Evolutionary conservation across 441 rosid genomes (phyloP).

Genomic region (Populus trichocarpa): DNA sequence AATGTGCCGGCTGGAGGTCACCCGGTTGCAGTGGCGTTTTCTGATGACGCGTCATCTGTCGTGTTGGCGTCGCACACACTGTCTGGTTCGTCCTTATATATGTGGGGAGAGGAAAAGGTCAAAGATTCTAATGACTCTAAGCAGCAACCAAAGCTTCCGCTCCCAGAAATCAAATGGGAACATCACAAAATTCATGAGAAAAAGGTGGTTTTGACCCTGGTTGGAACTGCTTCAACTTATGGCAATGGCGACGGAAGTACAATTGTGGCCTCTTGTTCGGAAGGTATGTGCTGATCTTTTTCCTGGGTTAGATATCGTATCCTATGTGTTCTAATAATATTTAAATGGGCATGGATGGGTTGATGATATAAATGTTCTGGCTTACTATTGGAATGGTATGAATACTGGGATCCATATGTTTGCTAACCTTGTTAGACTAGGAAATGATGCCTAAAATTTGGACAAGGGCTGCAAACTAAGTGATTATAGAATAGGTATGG

Average conservation of each 20-base stretch:
- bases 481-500: background rate
- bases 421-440: background rate
- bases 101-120: conserved; percentile 86
- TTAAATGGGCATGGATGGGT: background rate
- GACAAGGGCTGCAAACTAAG: background rate
- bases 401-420: background rate
- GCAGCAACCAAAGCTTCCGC: conserved; percentile 79
- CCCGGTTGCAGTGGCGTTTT: conserved; percentile 70
- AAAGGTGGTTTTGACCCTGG: conserved; percentile 56
- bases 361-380: background rate
- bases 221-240: conserved; percentile 72
- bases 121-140: conserved; percentile 45
- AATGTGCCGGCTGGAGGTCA: conserved; percentile 87
- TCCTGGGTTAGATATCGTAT: background rate
- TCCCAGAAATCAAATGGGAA: conserved; percentile 86
- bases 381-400: background rate
- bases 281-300: conserved; percentile 43
- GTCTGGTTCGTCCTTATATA: conserved; percentile 69
- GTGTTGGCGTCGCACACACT: conserved; percentile 67
- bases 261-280: conserved; percentile 88
- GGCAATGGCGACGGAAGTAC: conserved; percentile 90
- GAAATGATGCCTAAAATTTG: background rate
- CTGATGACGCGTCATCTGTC: conserved; percentile 75
- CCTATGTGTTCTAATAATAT: background rate
- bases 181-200: conserved; percentile 72